phyloP scores from a whole-genome alignment of 805 yeast species.

The Saturnispora gosingensis region DNA sequence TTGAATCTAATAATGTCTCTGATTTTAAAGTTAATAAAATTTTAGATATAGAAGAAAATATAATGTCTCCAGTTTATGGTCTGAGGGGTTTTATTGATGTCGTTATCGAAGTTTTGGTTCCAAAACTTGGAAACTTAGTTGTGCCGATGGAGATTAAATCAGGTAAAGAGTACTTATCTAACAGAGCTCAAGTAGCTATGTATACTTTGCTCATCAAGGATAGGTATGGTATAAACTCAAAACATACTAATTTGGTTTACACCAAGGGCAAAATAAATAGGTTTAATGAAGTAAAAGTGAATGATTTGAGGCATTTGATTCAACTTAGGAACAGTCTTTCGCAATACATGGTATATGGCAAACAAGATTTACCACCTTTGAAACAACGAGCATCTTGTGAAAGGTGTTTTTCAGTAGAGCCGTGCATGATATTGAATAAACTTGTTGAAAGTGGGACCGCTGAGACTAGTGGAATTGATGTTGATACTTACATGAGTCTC shows the following conservation, averaged over 20 bases:
- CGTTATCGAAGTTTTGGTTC: conserved; percentile 51
- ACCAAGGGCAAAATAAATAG: conserved; percentile 46
- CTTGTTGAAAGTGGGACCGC: conserved; percentile 50
- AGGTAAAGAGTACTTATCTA: conserved; percentile 57
- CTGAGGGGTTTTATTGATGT: conserved; percentile 85
- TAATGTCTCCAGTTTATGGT: conserved; percentile 89
- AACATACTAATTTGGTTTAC: conserved; percentile 62
- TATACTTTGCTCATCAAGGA: conserved; percentile 76
- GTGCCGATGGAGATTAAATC: conserved; percentile 89
- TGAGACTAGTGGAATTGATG: conserved; percentile 43
- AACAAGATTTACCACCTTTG: conserved; percentile 45
- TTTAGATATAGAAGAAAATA: conserved; percentile 80
- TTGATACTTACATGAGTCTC: conserved; percentile 36
- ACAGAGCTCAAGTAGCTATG: conserved; percentile 78
- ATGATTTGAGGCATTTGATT: conserved; percentile 59
- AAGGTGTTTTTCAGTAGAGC: conserved; percentile 43
- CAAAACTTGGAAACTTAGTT: conserved; percentile 37
- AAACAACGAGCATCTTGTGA: conserved; percentile 48
- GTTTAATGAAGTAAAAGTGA: conserved; percentile 33
- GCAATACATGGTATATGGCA: conserved; percentile 41
- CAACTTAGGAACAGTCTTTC: conserved; percentile 68
- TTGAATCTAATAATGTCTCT: conserved; percentile 16
- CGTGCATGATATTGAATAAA: conserved; percentile 59
- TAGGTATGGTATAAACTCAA: conserved; percentile 60
- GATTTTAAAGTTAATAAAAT: conserved; percentile 51